Evolutionary conservation across 768 basidiomycete species (phyloP).

Genomic region (Rhodotorula babjevae): DNA sequence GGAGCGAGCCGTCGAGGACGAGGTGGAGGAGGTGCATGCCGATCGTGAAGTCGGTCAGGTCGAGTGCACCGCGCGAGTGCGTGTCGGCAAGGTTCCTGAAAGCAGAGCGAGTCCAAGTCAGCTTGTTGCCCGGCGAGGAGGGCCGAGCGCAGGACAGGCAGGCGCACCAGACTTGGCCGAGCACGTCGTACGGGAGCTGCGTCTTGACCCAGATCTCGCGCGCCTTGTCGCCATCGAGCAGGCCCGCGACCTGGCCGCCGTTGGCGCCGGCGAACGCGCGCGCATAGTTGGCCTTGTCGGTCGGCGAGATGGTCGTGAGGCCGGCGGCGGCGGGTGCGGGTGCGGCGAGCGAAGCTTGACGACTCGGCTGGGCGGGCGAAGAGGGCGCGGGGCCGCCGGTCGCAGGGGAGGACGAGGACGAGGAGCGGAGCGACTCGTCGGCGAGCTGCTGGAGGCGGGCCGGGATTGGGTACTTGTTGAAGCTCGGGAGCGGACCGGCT

Average conservation of each 20-base stretch:
- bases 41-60: constrained; percentile 84
- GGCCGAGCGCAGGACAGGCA: too few species aligned
- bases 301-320: constrained; percentile 43
- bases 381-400: constrained; percentile 23
- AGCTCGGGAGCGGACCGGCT: constrained; percentile 80
- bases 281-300: constrained; percentile 79
- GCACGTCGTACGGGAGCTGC: constrained; percentile 73
- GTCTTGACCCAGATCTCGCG: constrained; percentile 87
- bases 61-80: constrained; percentile 80
- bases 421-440: neutral
- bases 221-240: constrained; percentile 80
- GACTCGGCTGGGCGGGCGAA: constrained; percentile 2
- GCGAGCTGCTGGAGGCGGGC: constrained; percentile 57
- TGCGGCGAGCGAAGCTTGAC: neutral
- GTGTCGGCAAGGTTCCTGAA: constrained; percentile 90
- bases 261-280: constrained; percentile 62
- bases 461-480: constrained; percentile 61
- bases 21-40: constrained; percentile 80
- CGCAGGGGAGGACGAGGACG: constrained; percentile 20
- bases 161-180: constrained; percentile 84
- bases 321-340: neutral
- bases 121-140: too few species aligned
- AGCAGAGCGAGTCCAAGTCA: neutral
- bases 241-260: constrained; percentile 66
- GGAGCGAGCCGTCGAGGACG: constrained; percentile 72